Evolutionary conservation across 192 early-diverging fungal genomes (phyloP), one percentile per base, ranked within the genome.

Genomic region (Backusella liffmaniae): DNA sequence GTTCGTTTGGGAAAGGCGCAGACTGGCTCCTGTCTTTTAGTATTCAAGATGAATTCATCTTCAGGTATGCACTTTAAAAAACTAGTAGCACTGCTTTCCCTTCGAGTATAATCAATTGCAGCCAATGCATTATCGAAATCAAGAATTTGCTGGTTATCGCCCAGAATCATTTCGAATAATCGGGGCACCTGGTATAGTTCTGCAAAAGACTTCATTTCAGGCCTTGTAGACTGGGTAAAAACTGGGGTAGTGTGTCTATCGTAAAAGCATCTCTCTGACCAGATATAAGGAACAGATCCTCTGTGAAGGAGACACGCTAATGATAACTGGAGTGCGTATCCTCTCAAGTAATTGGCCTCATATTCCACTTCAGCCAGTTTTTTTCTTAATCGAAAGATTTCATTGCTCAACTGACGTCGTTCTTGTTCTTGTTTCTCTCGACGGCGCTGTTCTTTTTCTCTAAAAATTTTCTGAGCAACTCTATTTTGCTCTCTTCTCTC

Each of bases 401-500:
- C 77, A 32, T 56, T 34, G 16, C 12, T 42, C n/a, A 67, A 73
- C 29, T 53, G 23, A 26, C 49, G 37, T 44, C 65, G 37, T 23
- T 67, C 29, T 29, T 66, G 30, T 16, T 80, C 79, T 30, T 56
- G 67, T 49, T 76, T 76, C 51, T 69, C 30, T 29, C 53, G 53
- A 8, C 73, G 65, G 16, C 44, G 44, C 16, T 80, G 79, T 39
- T 80, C 76, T 69, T 76, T 71, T 66, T 80, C 79, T 66, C 79
- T 41, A 36, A 80, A 80, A 0, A 66, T 68, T 26, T 71, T 73
- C 42, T 80, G 79, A 3, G 79, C 75, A 15, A 62, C 41, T 39
- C 79, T 59, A 32, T 80, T 80, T 41, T 80, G 79, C 7, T 66
- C 79, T 44, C 73, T 72, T 73, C 79, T 76, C 71, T 80, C 75